Evolutionary conservation across 768 basidiomycete species (phyloP), one percentile per base, ranked within the genome.

Genomic region (Leucosporidium scottii): DNA sequence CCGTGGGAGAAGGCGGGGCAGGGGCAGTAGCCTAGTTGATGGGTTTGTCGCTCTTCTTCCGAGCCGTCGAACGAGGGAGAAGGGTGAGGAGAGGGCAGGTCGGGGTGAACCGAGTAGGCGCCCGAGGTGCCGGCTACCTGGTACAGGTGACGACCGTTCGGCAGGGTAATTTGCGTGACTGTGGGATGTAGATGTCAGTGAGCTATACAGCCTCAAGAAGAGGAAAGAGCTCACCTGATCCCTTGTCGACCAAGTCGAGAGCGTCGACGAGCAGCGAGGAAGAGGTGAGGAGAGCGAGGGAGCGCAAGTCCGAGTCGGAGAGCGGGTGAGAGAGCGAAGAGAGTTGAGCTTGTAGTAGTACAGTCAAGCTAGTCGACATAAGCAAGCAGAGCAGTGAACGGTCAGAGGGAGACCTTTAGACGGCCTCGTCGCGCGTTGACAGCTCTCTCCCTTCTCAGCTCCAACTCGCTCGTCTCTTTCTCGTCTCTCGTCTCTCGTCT

Each of bases 171-270:
- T 36, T 63, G 53, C 0, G 62, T 53, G 53, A 70, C 61, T 61
- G 50, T 13, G 2, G 7, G 25, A 30, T 5, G 25, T 20, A 34
- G 21, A 34, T 6, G 7, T 12, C 6, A 23, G 31, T 61, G 31
- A 50, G 55, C 7, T 30, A 10, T 10, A 21, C 25, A 34, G 34
- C 25, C 2, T 23, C 15, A 15, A 17, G 28, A 23, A 18, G 55
- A 4, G n/a, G 7, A 44, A 13, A 2, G 36, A 8, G 8, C 67
- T 48, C 18, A 69, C 68, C 68, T 21, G 30, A 28, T 36, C 59
- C 61, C 3, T 60, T 55, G 51, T 71, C 70, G 18, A 71, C 15
- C n/a, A 71, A 61, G 47, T 71, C 70, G 28, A 67, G 61, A 4
- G 66, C 70, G n/a, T 66, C 70, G 39, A 55, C 25, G 25, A 67